Percentiles rank a stretch among this genome's conserved stretches.
phyloP scores from a whole-genome alignment of 148 eudicot species.

The Diospyros lotus region DNA sequence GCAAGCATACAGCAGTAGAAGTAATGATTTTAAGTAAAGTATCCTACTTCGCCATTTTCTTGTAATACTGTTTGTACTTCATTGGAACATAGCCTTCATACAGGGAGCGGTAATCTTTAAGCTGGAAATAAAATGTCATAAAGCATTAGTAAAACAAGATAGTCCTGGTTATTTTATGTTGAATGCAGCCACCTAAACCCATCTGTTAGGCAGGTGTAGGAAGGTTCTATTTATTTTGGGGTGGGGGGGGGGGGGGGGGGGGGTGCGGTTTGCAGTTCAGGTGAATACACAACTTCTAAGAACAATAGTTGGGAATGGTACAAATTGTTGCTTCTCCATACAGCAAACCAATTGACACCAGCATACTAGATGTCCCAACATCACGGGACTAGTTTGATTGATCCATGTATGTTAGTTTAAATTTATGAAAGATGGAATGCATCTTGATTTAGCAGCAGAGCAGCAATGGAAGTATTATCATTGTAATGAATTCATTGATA shows the following conservation, averaged over 20 bases:
- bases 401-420: neutral
- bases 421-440: neutral
- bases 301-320: neutral
- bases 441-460: neutral
- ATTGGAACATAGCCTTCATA: constrained; percentile 92
- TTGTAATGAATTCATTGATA: neutral
- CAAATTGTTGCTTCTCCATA: neutral
- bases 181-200: neutral
- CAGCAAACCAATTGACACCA: neutral
- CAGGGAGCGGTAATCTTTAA: constrained; percentile 46
- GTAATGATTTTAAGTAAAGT: constrained; percentile 6
- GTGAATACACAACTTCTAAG: neutral
- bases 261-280: neutral
- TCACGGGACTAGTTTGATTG: neutral
- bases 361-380: neutral
- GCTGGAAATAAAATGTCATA: constrained; percentile 41
- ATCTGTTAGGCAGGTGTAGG: neutral
- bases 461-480: neutral
- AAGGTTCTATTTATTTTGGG: neutral
- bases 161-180: neutral
- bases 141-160: constrained; percentile 10
- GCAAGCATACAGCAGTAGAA: neutral
- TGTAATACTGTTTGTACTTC: constrained; percentile 86
- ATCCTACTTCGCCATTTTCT: constrained; percentile 85
- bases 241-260: neutral